These are phyloP conservation scores for Puya raimondii DNA, from an alignment of 176 grass and related monocot genomes.

Conservation along the genomic window DNA sequence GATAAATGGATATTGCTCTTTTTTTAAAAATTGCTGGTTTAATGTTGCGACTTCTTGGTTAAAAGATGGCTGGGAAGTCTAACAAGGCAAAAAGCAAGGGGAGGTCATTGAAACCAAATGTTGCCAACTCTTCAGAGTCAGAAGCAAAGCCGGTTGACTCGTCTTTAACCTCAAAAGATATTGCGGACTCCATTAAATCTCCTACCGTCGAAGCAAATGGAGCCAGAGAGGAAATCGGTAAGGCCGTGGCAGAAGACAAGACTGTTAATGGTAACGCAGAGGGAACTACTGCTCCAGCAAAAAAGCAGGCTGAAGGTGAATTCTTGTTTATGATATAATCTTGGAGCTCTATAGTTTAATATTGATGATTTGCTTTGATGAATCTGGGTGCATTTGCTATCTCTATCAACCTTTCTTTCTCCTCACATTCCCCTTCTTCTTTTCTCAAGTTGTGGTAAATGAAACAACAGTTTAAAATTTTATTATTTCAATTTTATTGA, in stretches of 20 bases:
- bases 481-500: constrained; percentile 9
- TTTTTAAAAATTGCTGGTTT: not conserved
- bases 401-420: not conserved
- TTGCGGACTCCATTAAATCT: constrained; percentile 8
- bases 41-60: constrained; percentile 4
- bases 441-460: no score
- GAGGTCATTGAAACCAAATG: constrained; percentile 25
- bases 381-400: not conserved
- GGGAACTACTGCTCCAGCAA: constrained; percentile 11
- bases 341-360: not conserved
- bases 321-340: not conserved
- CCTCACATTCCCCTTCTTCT: no score
- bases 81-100: constrained; percentile 69
- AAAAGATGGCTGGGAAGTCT: constrained; percentile 88
- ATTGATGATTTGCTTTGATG: not conserved
- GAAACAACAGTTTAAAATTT: no score
- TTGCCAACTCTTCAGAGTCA: constrained; percentile 20
- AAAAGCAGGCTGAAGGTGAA: constrained; percentile 55
- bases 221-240: constrained; percentile 6
- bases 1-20: not conserved
- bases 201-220: constrained; percentile 37
- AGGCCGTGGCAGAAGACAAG: constrained; percentile 16
- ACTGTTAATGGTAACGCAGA: not conserved
- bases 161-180: constrained; percentile 10
- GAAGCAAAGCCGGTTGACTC: constrained; percentile 14